Percentiles rank a stretch among this genome's conserved stretches.
Evolutionary conservation across 192 early-diverging fungal genomes (phyloP).

Genomic region (Backusella tuberculispora): DNA sequence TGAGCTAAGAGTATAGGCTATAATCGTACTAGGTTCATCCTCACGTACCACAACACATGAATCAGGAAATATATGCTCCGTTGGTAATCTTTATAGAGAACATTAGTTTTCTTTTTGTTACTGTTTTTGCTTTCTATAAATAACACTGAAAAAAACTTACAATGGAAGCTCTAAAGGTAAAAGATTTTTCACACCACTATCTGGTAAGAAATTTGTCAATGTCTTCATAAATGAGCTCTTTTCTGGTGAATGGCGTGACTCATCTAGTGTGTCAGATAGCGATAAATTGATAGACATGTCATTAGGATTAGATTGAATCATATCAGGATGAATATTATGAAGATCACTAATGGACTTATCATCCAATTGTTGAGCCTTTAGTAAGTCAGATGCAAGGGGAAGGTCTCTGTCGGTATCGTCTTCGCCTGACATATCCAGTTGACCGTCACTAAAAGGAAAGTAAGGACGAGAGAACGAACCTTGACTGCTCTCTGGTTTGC

Average conservation of each 20-base stretch:
- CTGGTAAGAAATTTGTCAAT: constrained; percentile 73
- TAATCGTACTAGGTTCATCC: constrained; percentile 92
- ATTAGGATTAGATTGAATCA: neutral
- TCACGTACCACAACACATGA: constrained; percentile 88
- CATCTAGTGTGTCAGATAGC: neutral
- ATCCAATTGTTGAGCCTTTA: constrained; percentile 11
- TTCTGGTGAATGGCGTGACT: constrained; percentile 35
- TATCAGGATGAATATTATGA: constrained; percentile 16
- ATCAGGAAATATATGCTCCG: constrained; percentile 88
- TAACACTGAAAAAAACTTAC: constrained; percentile 46
- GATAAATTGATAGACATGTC: neutral
- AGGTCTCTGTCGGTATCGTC: constrained; percentile 10
- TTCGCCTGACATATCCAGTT: constrained; percentile 13
- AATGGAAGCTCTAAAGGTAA: constrained; percentile 75
- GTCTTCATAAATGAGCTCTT: constrained; percentile 76
- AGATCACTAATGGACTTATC: constrained; percentile 3
- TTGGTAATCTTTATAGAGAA: constrained; percentile 51
- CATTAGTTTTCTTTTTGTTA: neutral
- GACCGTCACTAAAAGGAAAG: constrained; percentile 24
- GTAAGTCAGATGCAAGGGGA: constrained; percentile 23
- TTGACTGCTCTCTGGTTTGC: neutral
- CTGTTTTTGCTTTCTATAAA: constrained; percentile 1
- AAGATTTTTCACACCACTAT: constrained; percentile 64
- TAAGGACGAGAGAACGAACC: neutral
- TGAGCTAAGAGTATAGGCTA: constrained; percentile 85